Evolutionary conservation across 2,329 filamentous ascomycete genomes (phyloP), one percentile per base, ranked within the genome.

Genomic region (Teratosphaeria viscida): DNA sequence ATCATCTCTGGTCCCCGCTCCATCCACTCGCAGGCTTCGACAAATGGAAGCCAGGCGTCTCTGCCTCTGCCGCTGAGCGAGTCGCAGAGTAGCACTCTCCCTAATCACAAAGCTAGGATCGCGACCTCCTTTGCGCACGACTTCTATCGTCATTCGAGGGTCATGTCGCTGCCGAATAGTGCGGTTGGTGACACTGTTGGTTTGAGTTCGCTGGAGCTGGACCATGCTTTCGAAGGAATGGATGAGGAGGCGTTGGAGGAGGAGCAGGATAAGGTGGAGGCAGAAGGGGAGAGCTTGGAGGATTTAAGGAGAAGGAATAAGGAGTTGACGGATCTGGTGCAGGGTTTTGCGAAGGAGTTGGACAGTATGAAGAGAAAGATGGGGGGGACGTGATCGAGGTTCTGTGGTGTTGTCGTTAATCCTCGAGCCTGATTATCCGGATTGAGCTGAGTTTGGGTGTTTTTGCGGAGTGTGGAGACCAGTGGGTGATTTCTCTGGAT

Each of bases 81-180:
- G 52, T 35, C 23, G 26, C 16, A 19, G 32, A 26, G 19, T 12
- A 52, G 56, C 23, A 52, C 60, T 34, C 52, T 47, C 57, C 56
- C 54, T 57, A 56, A 5, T 5, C 56, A 54, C 19, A 57, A 54
- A 37, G 56, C 59, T 39, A 61, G 66, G 26, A 55, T 68, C 39
- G 61, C 66, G 2, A 68, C 67, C 2, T 52, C 34, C 19, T 56
- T 60, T 14, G 67, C 67, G 1, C 63, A 62, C 54, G 64, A 68
- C 14, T 69, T 64, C 57, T 69, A 68, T 32, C 61, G 62, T 14
- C 52, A 14, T 8, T 32, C 35, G 19, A 56, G 47, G 23, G 12
- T 56, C n/a, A 11, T 19, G 7, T 34, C 52, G 8, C 2, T n/a
- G 5, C n/a, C 26, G 10, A 26, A 27, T n/a, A 34, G 56, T 47